Evolutionary conservation across 257 asterid species (phyloP), one percentile per base, ranked within the genome.

Genomic region (Paulownia fortunei): DNA sequence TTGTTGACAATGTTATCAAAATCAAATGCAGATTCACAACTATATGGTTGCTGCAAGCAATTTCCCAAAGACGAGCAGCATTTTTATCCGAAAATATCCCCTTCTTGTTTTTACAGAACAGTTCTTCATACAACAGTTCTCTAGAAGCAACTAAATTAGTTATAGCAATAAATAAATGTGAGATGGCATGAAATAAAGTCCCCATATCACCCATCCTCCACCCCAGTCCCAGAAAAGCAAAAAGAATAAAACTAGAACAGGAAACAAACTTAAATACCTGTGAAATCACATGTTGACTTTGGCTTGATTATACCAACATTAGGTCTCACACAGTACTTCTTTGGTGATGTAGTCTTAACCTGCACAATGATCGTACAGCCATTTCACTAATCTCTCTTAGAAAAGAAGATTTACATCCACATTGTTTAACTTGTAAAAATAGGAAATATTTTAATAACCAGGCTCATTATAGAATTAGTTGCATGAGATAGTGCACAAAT

Each of bases 321-420:
- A 60, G 97, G 98, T 61, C 94, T 88, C 72, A 94, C 98, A 30
- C 96, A 89, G 80, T 92, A 94, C 84, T 88, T 94, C 91, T 88
- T 94, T 19, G 97, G 98, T 13, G 98, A 92, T 68, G 98, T 94
- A 59, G 98, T 94, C 84, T 92, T 94, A 60, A 94, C 97, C 98
- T 94, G 90, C 79, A 86, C 60, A 83, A 79, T 62, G 44, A 75
- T 34, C 65, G 32, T 67, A 54, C 60, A 46, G 15, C 52, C 62
- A 46, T 63, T 75, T 41, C 62, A 66, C 4, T n/a, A 18, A n/a
- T 55, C 5, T 74, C 77, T 78, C 62, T 55, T 61, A 71, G 21
- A 56, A 47, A 58, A 52, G 64, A 67, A 60, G 18, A 59, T 19
- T 13, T 32, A 8, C 9, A 61, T 49, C 67, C 59, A 11, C 41